Evolutionary conservation across 2,329 filamentous ascomycete genomes (phyloP).

Genomic region (Ambrosiella cleistominuta): DNA sequence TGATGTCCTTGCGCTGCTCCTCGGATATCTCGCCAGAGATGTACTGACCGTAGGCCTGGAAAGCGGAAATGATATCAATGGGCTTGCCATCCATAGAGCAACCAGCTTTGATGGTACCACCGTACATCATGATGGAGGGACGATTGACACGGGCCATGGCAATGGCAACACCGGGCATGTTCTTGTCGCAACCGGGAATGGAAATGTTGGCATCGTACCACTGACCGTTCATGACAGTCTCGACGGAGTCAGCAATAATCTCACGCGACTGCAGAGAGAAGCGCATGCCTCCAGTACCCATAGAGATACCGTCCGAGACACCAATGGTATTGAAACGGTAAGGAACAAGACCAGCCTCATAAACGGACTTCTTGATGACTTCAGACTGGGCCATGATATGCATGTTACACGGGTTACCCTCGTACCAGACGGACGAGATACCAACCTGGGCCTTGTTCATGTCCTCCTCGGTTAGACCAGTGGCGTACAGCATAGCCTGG

Average conservation of each 20-base stretch:
- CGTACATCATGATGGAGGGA: conserved; percentile 89
- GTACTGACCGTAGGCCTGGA: conserved; percentile 58
- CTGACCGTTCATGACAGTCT: conserved; percentile 82
- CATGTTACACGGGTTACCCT: conserved; percentile 98
- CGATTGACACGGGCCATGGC: conserved; percentile 81
- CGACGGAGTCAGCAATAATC: conserved; percentile 85
- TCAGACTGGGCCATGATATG: conserved; percentile 81
- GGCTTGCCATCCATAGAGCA: conserved; percentile 85
- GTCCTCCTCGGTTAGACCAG: conserved; percentile 67
- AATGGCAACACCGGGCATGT: conserved; percentile 89
- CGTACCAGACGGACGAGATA: conserved; percentile 96
- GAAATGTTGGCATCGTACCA: conserved; percentile 86
- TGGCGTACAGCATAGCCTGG: conserved; percentile 97
- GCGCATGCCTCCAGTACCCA: conserved; percentile 89
- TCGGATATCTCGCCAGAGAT: conserved; percentile 58
- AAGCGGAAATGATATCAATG: conserved; percentile 74
- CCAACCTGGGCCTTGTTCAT: conserved; percentile 96
- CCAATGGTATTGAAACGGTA: conserved; percentile 99
- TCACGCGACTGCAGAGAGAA: conserved; percentile 83
- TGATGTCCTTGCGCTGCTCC: conserved; percentile 72
- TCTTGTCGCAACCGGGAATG: conserved; percentile 92
- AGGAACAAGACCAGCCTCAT: conserved; percentile 61
- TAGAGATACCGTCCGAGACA: conserved; percentile 92
- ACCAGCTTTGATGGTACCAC: conserved; percentile 78
- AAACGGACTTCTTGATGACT: conserved; percentile 45